Conservation (phyloP, 495 filamentous ascomycete species). For the Mytilinidion resinicola region DNA sequence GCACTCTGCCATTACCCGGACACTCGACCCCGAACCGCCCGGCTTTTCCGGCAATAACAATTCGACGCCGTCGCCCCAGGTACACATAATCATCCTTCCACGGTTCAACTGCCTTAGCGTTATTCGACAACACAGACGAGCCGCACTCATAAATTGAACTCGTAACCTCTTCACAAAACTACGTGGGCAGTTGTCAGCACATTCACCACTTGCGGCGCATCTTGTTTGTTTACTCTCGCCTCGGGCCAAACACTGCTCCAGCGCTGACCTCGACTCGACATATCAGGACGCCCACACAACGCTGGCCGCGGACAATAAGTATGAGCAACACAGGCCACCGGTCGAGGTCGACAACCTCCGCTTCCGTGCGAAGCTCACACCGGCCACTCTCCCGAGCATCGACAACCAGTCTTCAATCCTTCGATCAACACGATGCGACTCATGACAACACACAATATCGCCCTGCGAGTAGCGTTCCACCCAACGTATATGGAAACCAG, state of each 20-base stretch:
- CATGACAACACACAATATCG: slow-evolving; percentile 1
- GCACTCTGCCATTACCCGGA: no score
- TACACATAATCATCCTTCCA: no score
- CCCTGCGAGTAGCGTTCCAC: slow-evolving; percentile 7
- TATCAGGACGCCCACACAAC: slow-evolving; percentile 18
- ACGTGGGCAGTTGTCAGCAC: no score
- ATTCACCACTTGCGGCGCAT: background rate
- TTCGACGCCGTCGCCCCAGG: no score
- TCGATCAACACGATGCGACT: slow-evolving; percentile 15
- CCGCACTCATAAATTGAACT: no score
- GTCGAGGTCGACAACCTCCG: slow-evolving; percentile 54
- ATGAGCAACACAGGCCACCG: slow-evolving; percentile 29
- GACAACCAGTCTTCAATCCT: slow-evolving; percentile 55
- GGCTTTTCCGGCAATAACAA: no score
- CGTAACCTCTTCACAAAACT: no score
- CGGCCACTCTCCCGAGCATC: slow-evolving; percentile 74
- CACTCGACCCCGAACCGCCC: no score
- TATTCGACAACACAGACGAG: no score
- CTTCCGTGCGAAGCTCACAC: slow-evolving; percentile 52
- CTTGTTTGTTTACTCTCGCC: background rate
- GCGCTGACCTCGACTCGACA: slow-evolving; percentile 4
- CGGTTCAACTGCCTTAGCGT: no score
- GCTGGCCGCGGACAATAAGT: background rate
- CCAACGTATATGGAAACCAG: slow-evolving; percentile 2
- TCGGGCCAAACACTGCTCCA: background rate